Conservation (phyloP, 768 basidiomycete species). For the Pholiota microspora region DNA sequence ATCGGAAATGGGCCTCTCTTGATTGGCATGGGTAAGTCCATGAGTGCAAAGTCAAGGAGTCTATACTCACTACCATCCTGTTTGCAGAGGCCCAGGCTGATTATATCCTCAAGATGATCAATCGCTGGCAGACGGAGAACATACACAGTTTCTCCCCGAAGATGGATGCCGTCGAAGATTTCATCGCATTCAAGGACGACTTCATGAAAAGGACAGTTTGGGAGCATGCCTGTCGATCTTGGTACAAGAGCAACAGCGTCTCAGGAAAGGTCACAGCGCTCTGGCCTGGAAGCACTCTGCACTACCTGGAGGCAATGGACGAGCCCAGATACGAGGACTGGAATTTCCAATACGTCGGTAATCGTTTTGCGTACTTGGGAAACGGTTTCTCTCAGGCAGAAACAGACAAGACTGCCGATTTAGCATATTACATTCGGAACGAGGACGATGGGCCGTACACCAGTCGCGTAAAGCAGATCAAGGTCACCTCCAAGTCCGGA, state of each 20-base stretch:
- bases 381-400: slow-evolving; percentile 29
- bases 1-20: slow-evolving; percentile 34
- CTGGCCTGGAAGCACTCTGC: slow-evolving; percentile 30
- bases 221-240: slow-evolving; percentile 29
- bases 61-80: not conserved
- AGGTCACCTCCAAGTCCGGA: not conserved
- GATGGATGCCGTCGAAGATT: slow-evolving; percentile 31
- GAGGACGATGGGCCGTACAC: slow-evolving; percentile 16
- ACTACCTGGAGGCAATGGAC: slow-evolving; percentile 26
- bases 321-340: slow-evolving; percentile 31
- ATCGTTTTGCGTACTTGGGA: slow-evolving; percentile 28
- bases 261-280: slow-evolving; percentile 26
- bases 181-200: slow-evolving; percentile 28
- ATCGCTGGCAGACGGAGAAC: slow-evolving; percentile 34
- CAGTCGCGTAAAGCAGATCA: slow-evolving; percentile 15
- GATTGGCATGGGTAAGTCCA: slow-evolving; percentile 23
- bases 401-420: slow-evolving; percentile 24
- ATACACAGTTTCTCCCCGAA: slow-evolving; percentile 34
- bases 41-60: not conserved
- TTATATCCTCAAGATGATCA: slow-evolving; percentile 31
- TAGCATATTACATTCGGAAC: slow-evolving; percentile 24
- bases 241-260: slow-evolving; percentile 27
- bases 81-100: slow-evolving; percentile 29
- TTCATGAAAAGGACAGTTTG: slow-evolving; percentile 34
- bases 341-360: slow-evolving; percentile 25